phyloP scores from a whole-genome alignment of 225 moss, liverwort and hornwort species.

The Physcomitrium patens region DNA sequence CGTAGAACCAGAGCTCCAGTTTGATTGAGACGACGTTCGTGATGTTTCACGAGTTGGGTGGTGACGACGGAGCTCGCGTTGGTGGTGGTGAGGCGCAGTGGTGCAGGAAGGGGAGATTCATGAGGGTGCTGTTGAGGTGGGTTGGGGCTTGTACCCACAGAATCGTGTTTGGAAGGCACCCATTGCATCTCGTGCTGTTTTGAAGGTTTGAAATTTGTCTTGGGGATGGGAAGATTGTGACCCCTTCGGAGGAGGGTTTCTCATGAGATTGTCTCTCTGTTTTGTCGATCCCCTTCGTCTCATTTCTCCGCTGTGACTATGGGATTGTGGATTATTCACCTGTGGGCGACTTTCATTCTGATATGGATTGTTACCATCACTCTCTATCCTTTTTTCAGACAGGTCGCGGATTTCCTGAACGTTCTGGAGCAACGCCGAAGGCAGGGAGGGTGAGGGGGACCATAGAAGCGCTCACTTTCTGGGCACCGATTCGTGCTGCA shows the following conservation, averaged over 20 bases:
- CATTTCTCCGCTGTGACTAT: neutral
- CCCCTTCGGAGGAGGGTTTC: neutral
- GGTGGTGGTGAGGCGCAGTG: slow-evolving; percentile 19
- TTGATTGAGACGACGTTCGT: no score
- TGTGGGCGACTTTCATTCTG: slow-evolving; percentile 46
- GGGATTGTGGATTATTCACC: slow-evolving; percentile 38
- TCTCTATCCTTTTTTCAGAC: slow-evolving; percentile 46
- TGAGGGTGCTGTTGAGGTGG: slow-evolving; percentile 6
- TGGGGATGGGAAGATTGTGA: neutral
- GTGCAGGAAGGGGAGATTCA: slow-evolving; percentile 32
- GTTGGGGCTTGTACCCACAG: neutral
- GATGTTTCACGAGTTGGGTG: neutral
- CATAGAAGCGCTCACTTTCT: slow-evolving; percentile 22
- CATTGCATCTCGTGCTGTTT: neutral
- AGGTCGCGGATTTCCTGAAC: slow-evolving; percentile 17
- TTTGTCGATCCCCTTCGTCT: neutral
- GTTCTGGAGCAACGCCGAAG: slow-evolving; percentile 33
- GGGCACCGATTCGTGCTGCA: slow-evolving; percentile 34
- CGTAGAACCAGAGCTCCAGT: no score
- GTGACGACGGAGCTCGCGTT: slow-evolving; percentile 18
- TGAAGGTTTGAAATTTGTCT: neutral
- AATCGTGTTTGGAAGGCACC: neutral
- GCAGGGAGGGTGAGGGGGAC: slow-evolving; percentile 19
- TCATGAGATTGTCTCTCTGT: neutral
- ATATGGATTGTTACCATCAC: slow-evolving; percentile 44